Evolutionary conservation across 2,329 filamentous ascomycete genomes (phyloP), one percentile per base, ranked within the genome.

Genomic region (Cercospora canescens): DNA sequence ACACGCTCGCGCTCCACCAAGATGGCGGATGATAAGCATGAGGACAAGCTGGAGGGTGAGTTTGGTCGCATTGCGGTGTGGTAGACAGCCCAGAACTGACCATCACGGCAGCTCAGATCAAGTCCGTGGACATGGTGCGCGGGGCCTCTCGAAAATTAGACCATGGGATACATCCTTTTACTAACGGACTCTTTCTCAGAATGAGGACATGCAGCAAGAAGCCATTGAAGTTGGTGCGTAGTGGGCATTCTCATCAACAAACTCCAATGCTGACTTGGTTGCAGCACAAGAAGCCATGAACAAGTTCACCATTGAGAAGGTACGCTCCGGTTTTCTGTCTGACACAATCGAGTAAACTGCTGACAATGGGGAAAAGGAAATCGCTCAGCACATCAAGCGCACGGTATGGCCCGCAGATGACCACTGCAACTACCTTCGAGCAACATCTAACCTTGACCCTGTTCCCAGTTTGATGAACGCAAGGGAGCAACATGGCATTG

Each of bases 401-500:
- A 94, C 93, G 78, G 93, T 96, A 81, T 73, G 69, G 63, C 26
- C 18, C 12, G 21, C 32, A 34, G 39, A 4, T 18, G 55, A 9
- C 54, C 56, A 12, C 32, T 30, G 11, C 11, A 14, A 50, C 21
- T 39, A 39, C 37, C 14, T 26, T n/a, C 28, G 34, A 55, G 18
- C 45, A 41, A 30, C 14, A 54, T 63, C 65, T 67, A 16, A 67
- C 39, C 30, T 24, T 12, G 39, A 67, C 39, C 30, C 24, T 12
- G 39, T 14, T n/a, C 21, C 75, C 54, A 98, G 94, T 98, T 99
- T 76, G 95, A 99, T 80, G 91, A 92, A 76, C 91, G 94, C 78
- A 97, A 97, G 84, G 95, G 95, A 37, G 94, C 94, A 69, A 99
- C 95, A 79, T 99, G 94, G 95, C 95, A 99, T 82, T 99, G 95